Evolutionary conservation across 371 early-diverging fungal genomes (phyloP).

Genomic region (Mortierella sp.): DNA sequence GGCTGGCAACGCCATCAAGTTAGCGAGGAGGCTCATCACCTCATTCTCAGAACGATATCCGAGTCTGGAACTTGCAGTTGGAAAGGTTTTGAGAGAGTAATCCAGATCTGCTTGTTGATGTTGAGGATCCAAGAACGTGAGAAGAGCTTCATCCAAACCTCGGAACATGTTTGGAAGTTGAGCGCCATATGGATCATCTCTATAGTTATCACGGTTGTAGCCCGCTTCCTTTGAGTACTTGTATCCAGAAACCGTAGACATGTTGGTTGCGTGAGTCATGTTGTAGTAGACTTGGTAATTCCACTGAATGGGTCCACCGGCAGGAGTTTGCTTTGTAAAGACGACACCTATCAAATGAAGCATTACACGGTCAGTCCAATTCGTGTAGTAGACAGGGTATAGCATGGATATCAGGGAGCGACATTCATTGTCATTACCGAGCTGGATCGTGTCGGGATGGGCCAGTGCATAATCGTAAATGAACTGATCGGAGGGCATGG

Average conservation of each 20-base stretch:
- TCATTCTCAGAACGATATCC: slow-evolving; percentile 26
- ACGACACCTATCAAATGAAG: slow-evolving; percentile 33
- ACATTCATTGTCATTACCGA: slow-evolving; percentile 50
- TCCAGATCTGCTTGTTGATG: slow-evolving; percentile 36
- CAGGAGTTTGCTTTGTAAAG: slow-evolving; percentile 39
- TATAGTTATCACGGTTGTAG: background rate
- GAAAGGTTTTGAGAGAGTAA: slow-evolving; percentile 32
- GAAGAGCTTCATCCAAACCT: slow-evolving; percentile 75
- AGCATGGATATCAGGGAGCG: background rate
- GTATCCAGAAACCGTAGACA: slow-evolving; percentile 42
- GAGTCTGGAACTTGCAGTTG: slow-evolving; percentile 17
- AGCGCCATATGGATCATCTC: slow-evolving; percentile 62
- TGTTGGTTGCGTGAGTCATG: slow-evolving; percentile 62
- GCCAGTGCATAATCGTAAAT: slow-evolving; percentile 73
- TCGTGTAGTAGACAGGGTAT: background rate
- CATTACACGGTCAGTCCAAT: background rate
- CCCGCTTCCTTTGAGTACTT: slow-evolving; percentile 40
- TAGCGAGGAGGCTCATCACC: slow-evolving; percentile 54
- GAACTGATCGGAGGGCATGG: slow-evolving; percentile 62
- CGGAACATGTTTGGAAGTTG: slow-evolving; percentile 63
- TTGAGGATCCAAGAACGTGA: slow-evolving; percentile 39
- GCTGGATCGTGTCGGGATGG: slow-evolving; percentile 73
- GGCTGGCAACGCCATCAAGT: slow-evolving; percentile 69
- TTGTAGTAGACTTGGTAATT: slow-evolving; percentile 79
- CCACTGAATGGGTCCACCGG: slow-evolving; percentile 54